Conservation (phyloP, 2,329 filamentous ascomycete species). For the Aspergillus awamori region DNA sequence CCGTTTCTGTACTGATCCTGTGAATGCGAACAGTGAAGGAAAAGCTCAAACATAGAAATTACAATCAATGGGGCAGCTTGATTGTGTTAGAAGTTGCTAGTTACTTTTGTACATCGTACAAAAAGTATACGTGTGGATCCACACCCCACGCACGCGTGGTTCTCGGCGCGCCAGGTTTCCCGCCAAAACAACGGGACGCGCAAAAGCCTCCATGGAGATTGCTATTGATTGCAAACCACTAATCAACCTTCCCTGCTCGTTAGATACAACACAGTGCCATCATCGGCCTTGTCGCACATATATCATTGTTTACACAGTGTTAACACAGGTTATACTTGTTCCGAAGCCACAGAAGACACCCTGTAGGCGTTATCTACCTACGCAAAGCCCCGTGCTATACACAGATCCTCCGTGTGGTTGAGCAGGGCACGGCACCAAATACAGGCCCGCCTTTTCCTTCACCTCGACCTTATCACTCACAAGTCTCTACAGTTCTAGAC, state of each 20-base stretch:
- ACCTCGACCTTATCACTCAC: not conserved
- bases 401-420: not conserved
- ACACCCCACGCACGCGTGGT: not conserved
- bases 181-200: not conserved
- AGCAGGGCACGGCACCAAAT: not conserved
- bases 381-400: not conserved
- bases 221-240: not conserved
- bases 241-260: not conserved
- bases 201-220: not conserved
- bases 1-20: too few species aligned
- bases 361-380: not conserved
- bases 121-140: not conserved
- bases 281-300: not conserved
- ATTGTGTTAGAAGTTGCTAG: too few species aligned
- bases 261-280: not conserved
- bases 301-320: not conserved
- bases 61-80: too few species aligned
- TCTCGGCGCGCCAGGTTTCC: not conserved
- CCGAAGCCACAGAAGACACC: not conserved
- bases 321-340: not conserved
- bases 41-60: too few species aligned
- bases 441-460: not conserved
- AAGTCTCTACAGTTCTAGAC: not conserved
- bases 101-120: too few species aligned
- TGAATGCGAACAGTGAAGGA: too few species aligned